Base-by-base conservation (phyloP, 1,284 basidiomycete species). In the Naganishia sp. region DNA sequence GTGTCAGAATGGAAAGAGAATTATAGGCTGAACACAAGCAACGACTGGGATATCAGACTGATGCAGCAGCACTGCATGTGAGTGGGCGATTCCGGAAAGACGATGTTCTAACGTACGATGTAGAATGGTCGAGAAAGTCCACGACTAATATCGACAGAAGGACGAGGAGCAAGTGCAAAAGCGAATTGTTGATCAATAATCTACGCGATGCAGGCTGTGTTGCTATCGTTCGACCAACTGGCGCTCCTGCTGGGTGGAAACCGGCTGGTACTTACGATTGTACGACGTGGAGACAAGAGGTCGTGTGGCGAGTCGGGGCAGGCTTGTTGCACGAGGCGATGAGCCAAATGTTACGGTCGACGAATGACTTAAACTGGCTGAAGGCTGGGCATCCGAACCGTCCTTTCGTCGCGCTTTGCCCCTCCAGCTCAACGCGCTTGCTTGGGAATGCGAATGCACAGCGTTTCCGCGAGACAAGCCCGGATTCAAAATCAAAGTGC, bases 181-280 rank as follows among this genome's bases (percentile, higher is more conserved):
- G 36, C 36, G 42, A 50, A 43, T 28, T 61, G 59, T 61, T 61
- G 59, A 31, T 61, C 49, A 61, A 61, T 52, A 52, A 42, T 61
- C 59, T 61, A 61, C 59, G 48, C 59, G 33, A 11, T 15, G 18
- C 36, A 36, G 48, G 59, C 59, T 61, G 59, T 52, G 59, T 61
- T 13, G 43, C 21, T 7, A 10, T 23, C 10, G 59, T 23, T 15
- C 7, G 5, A 61, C 23, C 36, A 18, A 33, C 13, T 39, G 21
- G 11, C 16, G n/a, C 16, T 43, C 9, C 43, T 21, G 48, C 39
- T n/a, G 23, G 21, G 4, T 42, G 36, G 48, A 39, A 9, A 13
- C 36, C 15, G 39, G 48, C 36, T 21, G 5, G 25, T 42, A 21
- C 59, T 50, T 61, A 61, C 59, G 49, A 50, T 43, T 61, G 48